Base-by-base conservation (phyloP, 1,284 basidiomycete species). In the Ceratobasidium sp. region DNA sequence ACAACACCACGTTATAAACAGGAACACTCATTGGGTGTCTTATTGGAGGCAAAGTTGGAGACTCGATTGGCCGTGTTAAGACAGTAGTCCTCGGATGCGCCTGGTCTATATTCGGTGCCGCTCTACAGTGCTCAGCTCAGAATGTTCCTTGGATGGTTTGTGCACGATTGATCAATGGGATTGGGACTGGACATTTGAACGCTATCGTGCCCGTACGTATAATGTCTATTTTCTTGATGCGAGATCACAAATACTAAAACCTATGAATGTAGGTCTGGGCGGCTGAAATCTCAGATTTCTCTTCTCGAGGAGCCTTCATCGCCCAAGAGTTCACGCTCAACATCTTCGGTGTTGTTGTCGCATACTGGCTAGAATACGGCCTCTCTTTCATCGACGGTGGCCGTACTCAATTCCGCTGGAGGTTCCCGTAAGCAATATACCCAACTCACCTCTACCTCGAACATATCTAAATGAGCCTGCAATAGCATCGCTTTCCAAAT, bases 301-400 rank as follows among this genome's bases (percentile, higher is more conserved):
- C 80, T 13, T 76, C 81, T 61, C 5, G 70, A 78, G 80, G 80
- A 23, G 80, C 81, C 13, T 81, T 82, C 74, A 82, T 82, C 44
- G 80, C 80, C 8, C 71, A 79, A 32, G 80, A 81, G 70, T 82
- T 81, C 58, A 82, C 81, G 41, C 78, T 82, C 43, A 87, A 87
- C 73, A 86, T 86, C 72, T 84, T 86, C 58, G 86, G 86, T 43
- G 85, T 87, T 35, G 85, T 85, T 28, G 81, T 86, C 52, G 86
- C 86, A 7, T 87, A 87, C 75, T 87, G 85, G 86, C 80, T 87
- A 8, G 84, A 86, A 75, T 87, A 86, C 76, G 85, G 83, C 1
- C 81, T 86, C 1, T 82, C 83, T 16, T 87, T 85, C 74, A 78
- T 86, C 38, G 84, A 82, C 23, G 84, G 86, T 74, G 85, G 85